Conservation (phyloP, 2,329 filamentous ascomycete genomes). For the Fusarium xylarioides region DNA sequence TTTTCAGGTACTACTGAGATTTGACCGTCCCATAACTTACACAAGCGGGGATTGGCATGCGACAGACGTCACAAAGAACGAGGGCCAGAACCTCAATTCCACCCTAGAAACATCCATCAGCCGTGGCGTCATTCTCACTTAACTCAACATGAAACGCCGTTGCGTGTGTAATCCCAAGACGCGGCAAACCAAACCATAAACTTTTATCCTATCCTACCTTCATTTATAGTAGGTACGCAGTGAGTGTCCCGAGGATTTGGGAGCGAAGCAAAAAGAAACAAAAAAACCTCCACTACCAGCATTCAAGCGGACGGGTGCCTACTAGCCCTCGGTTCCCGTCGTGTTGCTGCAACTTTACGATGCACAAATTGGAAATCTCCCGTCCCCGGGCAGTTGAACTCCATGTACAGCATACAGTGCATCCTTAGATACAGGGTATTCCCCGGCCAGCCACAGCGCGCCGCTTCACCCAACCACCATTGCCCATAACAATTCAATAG, state of each 20-base stretch:
- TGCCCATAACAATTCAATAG: slow-evolving; percentile 1
- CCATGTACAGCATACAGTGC: slow-evolving; percentile 26
- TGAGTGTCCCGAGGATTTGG: not conserved
- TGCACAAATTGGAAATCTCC: slow-evolving; percentile 20
- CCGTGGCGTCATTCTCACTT: slow-evolving; percentile 15
- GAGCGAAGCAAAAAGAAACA: slow-evolving; percentile 22
- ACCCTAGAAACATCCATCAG: slow-evolving; percentile 1
- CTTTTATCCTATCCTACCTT: not conserved
- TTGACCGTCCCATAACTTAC: not conserved
- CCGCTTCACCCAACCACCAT: slow-evolving; percentile 23
- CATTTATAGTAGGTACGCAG: not conserved
- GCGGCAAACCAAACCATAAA: not conserved
- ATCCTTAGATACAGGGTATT: slow-evolving; percentile 8
- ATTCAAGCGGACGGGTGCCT: slow-evolving; percentile 39
- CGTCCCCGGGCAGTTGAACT: slow-evolving; percentile 1
- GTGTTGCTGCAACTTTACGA: slow-evolving; percentile 8
- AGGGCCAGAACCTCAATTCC: slow-evolving; percentile 7
- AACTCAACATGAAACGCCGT: not conserved
- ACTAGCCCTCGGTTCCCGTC: slow-evolving; percentile 7
- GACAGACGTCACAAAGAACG: slow-evolving; percentile 21
- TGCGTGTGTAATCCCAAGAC: not conserved
- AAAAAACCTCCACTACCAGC: slow-evolving; percentile 2
- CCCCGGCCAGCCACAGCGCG: slow-evolving; percentile 23
- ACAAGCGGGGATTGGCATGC: slow-evolving; percentile 22
- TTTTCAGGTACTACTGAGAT: not conserved